These are phyloP conservation scores for Suhomyces kilbournensis DNA, from an alignment of 805 yeast genomes.

Conservation along the genomic window DNA sequence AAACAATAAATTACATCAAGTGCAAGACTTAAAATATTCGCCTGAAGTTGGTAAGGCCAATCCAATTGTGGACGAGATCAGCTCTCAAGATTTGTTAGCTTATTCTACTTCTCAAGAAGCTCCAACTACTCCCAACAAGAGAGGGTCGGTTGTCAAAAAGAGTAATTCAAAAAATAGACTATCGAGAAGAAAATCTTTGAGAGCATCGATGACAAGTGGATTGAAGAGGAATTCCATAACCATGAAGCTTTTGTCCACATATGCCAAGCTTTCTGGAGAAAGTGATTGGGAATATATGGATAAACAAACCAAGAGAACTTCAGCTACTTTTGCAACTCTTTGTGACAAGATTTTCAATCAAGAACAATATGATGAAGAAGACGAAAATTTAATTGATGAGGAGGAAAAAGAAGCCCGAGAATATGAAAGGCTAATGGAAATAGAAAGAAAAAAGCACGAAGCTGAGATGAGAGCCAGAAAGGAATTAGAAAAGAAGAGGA, in stretches of 20 bases:
- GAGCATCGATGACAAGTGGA: conserved; percentile 41
- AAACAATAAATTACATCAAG: conserved; percentile 2
- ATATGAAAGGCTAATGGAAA: conserved; percentile 47
- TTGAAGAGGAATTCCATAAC: conserved; percentile 70
- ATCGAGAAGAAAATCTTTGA: conserved; percentile 33
- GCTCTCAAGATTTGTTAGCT: conserved; percentile 19
- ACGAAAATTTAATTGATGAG: conserved; percentile 41
- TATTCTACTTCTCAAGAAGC: conserved; percentile 24
- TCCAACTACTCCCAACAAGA: conserved; percentile 17
- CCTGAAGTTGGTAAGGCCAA: conserved; percentile 7
- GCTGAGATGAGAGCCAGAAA: conserved; percentile 49
- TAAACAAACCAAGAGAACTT: conserved; percentile 70
- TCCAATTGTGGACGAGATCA: conserved; percentile 18
- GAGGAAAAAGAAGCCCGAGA: conserved; percentile 43
- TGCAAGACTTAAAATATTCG: conserved; percentile 1
- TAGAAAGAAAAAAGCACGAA: conserved; percentile 48
- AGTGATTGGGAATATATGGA: conserved; percentile 69
- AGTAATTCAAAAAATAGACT: conserved; percentile 29
- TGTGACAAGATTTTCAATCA: conserved; percentile 77
- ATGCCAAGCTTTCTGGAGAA: conserved; percentile 65
- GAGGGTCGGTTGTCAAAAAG: conserved; percentile 25
- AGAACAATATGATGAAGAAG: conserved; percentile 52
- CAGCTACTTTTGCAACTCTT: conserved; percentile 72
- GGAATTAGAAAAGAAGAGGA: conserved; percentile 46
- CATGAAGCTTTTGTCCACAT: conserved; percentile 64